Evolutionary conservation across 2,329 filamentous ascomycete genomes (phyloP).

Genomic region (Emericellopsis cladophorae): DNA sequence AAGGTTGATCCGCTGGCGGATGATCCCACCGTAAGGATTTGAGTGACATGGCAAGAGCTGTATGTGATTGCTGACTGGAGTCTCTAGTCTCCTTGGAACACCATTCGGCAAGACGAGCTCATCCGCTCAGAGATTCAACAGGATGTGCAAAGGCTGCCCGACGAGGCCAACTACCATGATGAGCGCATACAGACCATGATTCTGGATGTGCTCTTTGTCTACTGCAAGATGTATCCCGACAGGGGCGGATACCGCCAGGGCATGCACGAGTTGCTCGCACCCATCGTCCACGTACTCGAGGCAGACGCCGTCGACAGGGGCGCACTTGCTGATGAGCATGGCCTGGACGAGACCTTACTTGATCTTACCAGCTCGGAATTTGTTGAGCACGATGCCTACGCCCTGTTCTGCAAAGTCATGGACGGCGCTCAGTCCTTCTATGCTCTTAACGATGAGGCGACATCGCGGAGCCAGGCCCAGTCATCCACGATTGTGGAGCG

Average conservation of each 20-base stretch:
- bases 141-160: conserved; percentile 87
- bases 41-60: neutral
- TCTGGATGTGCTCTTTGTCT: conserved; percentile 83
- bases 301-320: conserved; percentile 59
- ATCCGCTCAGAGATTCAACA: conserved; percentile 83
- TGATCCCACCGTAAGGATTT: conserved; percentile 41
- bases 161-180: conserved; percentile 81
- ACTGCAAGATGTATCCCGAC: conserved; percentile 81
- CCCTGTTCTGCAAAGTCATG: conserved; percentile 80
- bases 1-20: conserved; percentile 76
- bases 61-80: neutral
- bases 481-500: conserved; percentile 60
- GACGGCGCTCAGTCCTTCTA: conserved; percentile 78
- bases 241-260: conserved; percentile 90
- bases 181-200: conserved; percentile 67
- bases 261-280: conserved; percentile 93
- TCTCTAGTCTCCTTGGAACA: conserved; percentile 74
- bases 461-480: conserved; percentile 17
- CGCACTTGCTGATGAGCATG: conserved; percentile 19
- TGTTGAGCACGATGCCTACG: conserved; percentile 84
- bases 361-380: conserved; percentile 59
- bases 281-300: conserved; percentile 74
- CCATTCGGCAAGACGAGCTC: conserved; percentile 71
- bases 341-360: conserved; percentile 43
- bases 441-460: conserved; percentile 22